Evolutionary conservation across 2,329 filamentous ascomycete species (phyloP).

Genomic region (Penicillium palitans): DNA sequence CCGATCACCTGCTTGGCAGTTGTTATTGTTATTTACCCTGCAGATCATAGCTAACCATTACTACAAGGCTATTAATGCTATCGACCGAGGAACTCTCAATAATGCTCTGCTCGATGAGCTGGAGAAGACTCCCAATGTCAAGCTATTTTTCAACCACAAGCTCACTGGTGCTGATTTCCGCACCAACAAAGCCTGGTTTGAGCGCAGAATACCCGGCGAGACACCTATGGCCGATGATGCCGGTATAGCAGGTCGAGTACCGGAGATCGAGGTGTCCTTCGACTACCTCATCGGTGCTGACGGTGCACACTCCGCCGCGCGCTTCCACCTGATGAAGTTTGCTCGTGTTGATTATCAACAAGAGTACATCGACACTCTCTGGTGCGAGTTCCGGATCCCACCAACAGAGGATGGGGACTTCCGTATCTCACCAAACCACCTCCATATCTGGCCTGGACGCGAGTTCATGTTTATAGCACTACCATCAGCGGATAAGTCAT

Average conservation of each 20-base stretch:
- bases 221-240: conserved; percentile 32
- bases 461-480: conserved; percentile 99
- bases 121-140: conserved; percentile 82
- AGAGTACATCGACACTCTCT: conserved; percentile 92
- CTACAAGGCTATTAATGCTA: conserved; percentile 73
- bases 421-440: conserved; percentile 82
- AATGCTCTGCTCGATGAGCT: conserved; percentile 79
- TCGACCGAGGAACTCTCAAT: conserved; percentile 82
- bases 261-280: conserved; percentile 80
- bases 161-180: conserved; percentile 86
- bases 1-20: conserved; percentile 1
- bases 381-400: conserved; percentile 91
- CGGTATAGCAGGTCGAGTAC: conserved; percentile 48
- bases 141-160: conserved; percentile 90
- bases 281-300: conserved; percentile 94
- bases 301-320: conserved; percentile 86
- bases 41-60: conserved; percentile 1
- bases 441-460: conserved; percentile 95
- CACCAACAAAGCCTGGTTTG: conserved; percentile 81
- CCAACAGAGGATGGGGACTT: conserved; percentile 60
- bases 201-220: conserved; percentile 50
- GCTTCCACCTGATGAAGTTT: conserved; percentile 96
- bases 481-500: conserved; percentile 81
- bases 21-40: conserved; percentile 11
- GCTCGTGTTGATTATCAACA: conserved; percentile 87